phyloP scores from a whole-genome alignment of 768 basidiomycete genomes.

The Amanita muscaria region DNA sequence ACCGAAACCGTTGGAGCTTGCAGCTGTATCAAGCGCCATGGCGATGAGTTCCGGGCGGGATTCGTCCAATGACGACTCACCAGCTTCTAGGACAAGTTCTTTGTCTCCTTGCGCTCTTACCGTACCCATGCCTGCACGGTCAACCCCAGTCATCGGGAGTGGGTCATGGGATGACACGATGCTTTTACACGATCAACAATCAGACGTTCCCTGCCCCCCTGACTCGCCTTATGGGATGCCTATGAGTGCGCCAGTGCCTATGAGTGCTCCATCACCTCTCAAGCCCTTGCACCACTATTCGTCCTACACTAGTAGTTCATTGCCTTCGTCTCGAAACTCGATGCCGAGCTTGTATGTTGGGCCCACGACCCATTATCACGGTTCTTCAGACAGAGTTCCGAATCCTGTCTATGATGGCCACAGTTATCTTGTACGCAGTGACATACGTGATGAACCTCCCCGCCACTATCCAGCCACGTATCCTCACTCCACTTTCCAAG shows the following conservation, averaged over 20 bases:
- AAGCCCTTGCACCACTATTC: slow-evolving; percentile 36
- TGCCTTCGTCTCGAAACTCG: slow-evolving; percentile 35
- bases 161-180: slow-evolving; percentile 50
- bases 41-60: slow-evolving; percentile 31
- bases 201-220: slow-evolving; percentile 31
- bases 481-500: slow-evolving; percentile 38
- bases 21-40: slow-evolving; percentile 16
- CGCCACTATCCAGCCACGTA: slow-evolving; percentile 49
- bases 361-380: slow-evolving; percentile 33
- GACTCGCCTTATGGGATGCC: slow-evolving; percentile 37
- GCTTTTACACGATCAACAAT: slow-evolving; percentile 38
- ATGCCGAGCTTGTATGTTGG: slow-evolving; percentile 35
- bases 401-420: slow-evolving; percentile 37
- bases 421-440: slow-evolving; percentile 35
- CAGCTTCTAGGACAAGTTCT: slow-evolving; percentile 49
- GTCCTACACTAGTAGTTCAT: slow-evolving; percentile 27
- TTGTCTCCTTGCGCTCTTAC: slow-evolving; percentile 52
- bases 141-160: slow-evolving; percentile 40
- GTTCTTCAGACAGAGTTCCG: slow-evolving; percentile 43
- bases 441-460: slow-evolving; percentile 34
- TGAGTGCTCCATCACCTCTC: slow-evolving; percentile 38
- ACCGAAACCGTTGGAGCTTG: slow-evolving; percentile 41
- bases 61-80: slow-evolving; percentile 36
- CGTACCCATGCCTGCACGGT: slow-evolving; percentile 38
- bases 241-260: slow-evolving; percentile 36